A percentile compares a stretch with the other conserved stretches of the same genome.
These are phyloP conservation scores for Amesomyces nigricolor DNA, from an alignment of 2,329 filamentous ascomycete genomes.

Conservation along the genomic window DNA sequence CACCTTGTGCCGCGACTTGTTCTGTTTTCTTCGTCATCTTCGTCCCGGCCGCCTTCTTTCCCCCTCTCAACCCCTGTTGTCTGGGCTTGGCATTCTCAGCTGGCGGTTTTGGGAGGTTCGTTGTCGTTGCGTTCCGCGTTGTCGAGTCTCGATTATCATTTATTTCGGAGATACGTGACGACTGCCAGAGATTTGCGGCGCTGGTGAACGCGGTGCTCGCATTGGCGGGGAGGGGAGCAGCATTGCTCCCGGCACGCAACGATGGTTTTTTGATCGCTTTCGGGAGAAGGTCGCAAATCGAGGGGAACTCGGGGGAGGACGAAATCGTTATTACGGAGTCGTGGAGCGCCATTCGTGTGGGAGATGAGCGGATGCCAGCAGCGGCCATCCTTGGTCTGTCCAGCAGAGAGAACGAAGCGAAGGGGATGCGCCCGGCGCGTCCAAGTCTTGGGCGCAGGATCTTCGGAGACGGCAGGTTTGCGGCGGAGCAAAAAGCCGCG, in stretches of 20 bases:
- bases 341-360: slow-evolving; percentile 17
- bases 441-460: slow-evolving; percentile 1
- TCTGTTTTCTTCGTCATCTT: background rate
- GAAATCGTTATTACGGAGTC: slow-evolving; percentile 35
- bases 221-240: slow-evolving; percentile 34
- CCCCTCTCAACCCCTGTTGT: background rate
- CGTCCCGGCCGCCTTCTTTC: background rate
- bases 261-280: slow-evolving; percentile 32
- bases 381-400: slow-evolving; percentile 31
- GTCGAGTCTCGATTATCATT: slow-evolving; percentile 6
- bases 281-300: slow-evolving; percentile 44
- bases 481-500: too few relatives aligned
- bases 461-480: slow-evolving; percentile 11
- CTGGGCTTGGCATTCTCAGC: background rate
- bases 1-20: background rate
- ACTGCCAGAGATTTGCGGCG: slow-evolving; percentile 35
- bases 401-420: slow-evolving; percentile 29
- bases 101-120: background rate
- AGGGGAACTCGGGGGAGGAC: slow-evolving; percentile 52
- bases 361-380: slow-evolving; percentile 26
- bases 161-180: slow-evolving; percentile 27
- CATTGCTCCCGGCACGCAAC: slow-evolving; percentile 35
- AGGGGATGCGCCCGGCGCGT: slow-evolving; percentile 32
- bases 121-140: too few relatives aligned
- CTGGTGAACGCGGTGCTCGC: slow-evolving; percentile 38